Evolutionary conservation across 1,284 basidiomycete species (phyloP).

Genomic region (Ustilago trichophora): DNA sequence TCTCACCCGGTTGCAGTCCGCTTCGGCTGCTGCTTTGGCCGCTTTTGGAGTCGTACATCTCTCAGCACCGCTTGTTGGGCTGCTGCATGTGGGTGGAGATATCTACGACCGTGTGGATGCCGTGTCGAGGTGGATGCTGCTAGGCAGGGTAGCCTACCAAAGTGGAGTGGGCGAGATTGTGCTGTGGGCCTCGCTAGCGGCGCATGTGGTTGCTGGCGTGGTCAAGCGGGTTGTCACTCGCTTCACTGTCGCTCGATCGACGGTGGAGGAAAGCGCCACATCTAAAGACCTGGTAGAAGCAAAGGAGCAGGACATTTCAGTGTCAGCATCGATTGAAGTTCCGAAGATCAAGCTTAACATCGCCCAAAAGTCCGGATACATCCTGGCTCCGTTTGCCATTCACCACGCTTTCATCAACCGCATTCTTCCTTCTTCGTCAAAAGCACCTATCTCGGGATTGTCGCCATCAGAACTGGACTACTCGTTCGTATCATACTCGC

Average conservation of each 20-base stretch:
- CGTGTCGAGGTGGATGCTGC: conserved; percentile 48
- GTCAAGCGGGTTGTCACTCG: conserved; percentile 19
- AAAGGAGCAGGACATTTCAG: background rate
- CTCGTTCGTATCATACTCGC: conserved; percentile 48
- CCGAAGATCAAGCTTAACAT: conserved; percentile 2
- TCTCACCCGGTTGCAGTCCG: conserved; percentile 18
- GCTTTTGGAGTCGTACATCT: conserved; percentile 34
- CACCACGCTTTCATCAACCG: conserved; percentile 54
- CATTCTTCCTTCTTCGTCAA: conserved; percentile 29
- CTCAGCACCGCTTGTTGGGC: conserved; percentile 25
- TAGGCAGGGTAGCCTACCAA: conserved; percentile 61
- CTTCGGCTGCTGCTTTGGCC: conserved; percentile 12
- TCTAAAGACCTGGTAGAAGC: too few species aligned
- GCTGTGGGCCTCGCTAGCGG: conserved; percentile 44
- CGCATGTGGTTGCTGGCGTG: conserved; percentile 42
- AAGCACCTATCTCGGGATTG: conserved; percentile 34
- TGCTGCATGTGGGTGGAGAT: conserved; percentile 18
- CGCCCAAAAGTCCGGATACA: conserved; percentile 29
- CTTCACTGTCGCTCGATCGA: conserved; percentile 6
- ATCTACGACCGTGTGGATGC: conserved; percentile 38
- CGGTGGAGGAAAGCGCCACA: background rate
- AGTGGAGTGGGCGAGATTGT: conserved; percentile 46
- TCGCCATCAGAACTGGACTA: conserved; percentile 59
- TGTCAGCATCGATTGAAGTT: background rate
- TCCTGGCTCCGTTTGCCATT: conserved; percentile 38